Conservation (phyloP, 495 filamentous ascomycete species). For the Neurospora pannonica region DNA sequence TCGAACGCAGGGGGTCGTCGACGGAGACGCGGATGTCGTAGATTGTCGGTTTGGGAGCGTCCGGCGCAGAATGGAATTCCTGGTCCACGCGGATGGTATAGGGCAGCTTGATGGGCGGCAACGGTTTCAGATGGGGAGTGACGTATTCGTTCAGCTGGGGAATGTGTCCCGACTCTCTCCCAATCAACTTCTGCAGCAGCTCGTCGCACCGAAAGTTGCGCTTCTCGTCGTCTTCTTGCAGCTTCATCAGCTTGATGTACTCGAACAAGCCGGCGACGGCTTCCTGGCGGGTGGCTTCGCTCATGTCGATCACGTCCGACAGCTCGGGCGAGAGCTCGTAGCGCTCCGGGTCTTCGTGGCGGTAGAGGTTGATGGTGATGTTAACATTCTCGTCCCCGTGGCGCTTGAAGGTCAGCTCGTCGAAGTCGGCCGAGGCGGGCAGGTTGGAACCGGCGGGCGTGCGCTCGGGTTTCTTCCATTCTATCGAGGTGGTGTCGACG, state of each 20-base stretch:
- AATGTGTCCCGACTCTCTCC: slow-evolving; percentile 72
- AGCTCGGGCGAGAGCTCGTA: slow-evolving; percentile 66
- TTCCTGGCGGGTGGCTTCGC: slow-evolving; percentile 76
- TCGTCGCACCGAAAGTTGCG: slow-evolving; percentile 84
- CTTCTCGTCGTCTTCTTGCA: slow-evolving; percentile 92
- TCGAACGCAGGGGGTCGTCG: slow-evolving; percentile 69
- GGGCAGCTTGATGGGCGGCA: slow-evolving; percentile 73
- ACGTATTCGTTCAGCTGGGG: slow-evolving; percentile 77
- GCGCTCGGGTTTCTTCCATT: slow-evolving; percentile 64
- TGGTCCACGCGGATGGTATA: slow-evolving; percentile 95
- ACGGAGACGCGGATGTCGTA: slow-evolving; percentile 82
- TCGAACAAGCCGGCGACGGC: slow-evolving; percentile 90
- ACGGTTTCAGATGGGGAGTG: slow-evolving; percentile 60
- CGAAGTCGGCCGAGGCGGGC: slow-evolving; percentile 64
- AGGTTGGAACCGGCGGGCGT: slow-evolving; percentile 42
- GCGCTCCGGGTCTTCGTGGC: slow-evolving; percentile 79
- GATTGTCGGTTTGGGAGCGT: slow-evolving; percentile 55
- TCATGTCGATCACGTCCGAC: slow-evolving; percentile 74
- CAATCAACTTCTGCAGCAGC: slow-evolving; percentile 62
- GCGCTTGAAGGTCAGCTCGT: slow-evolving; percentile 83
- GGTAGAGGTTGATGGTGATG: slow-evolving; percentile 75
- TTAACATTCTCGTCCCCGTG: slow-evolving; percentile 88
- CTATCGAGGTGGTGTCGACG: slow-evolving; percentile 48
- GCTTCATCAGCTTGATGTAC: slow-evolving; percentile 75
- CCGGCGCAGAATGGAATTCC: slow-evolving; percentile 50